Conservation (phyloP, 164 flowering plant genomes). For the Cinnamomum chago region DNA sequence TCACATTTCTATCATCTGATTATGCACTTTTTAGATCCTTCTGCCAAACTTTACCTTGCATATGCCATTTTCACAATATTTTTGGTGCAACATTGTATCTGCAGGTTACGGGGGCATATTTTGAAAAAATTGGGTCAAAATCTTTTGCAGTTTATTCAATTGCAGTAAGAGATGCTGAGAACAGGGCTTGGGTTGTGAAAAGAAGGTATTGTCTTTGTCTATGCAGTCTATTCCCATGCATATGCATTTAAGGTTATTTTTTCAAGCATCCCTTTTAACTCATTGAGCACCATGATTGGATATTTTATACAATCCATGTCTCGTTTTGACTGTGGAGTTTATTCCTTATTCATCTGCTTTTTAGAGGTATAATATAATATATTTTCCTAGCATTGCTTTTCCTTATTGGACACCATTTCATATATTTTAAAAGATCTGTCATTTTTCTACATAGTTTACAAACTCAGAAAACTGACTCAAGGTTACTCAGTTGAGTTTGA, state of each 20-base stretch:
- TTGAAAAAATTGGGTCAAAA: constrained; percentile 84
- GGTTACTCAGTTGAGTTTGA: too few species aligned
- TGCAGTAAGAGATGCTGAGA: constrained; percentile 74
- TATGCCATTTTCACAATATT: background rate
- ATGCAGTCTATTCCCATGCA: background rate
- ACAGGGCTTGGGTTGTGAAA: constrained; percentile 83
- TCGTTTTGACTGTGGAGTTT: too few species aligned
- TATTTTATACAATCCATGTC: too few species aligned
- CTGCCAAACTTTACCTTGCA: background rate
- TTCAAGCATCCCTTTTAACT: background rate
- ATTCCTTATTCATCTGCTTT: too few species aligned
- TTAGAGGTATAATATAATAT: too few species aligned
- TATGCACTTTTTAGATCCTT: background rate
- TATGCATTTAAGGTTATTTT: background rate
- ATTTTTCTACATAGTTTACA: too few species aligned
- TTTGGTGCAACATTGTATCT: constrained; percentile 10
- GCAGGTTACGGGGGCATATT: constrained; percentile 92
- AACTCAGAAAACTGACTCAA: too few species aligned
- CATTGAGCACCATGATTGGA: background rate
- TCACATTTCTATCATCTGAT: background rate
- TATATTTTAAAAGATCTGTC: too few species aligned
- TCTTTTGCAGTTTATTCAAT: constrained; percentile 95
- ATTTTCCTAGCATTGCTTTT: too few species aligned
- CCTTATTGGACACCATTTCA: too few species aligned
- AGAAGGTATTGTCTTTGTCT: constrained; percentile 57